phyloP scores from a whole-genome alignment of 805 yeast species.

The Yarrowia sp. region DNA sequence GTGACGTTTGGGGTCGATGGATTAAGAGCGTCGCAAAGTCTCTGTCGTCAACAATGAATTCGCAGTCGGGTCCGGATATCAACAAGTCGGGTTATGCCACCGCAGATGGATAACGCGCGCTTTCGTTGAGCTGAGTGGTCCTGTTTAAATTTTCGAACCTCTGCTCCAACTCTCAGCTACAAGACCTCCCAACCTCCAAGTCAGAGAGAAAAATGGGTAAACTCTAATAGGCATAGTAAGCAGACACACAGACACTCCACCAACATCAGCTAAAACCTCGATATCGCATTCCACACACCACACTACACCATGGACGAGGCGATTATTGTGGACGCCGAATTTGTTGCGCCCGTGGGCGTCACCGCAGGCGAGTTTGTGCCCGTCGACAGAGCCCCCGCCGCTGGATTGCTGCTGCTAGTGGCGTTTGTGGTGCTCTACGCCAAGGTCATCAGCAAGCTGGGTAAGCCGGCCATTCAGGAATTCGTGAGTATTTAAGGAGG shows the following conservation, averaged over 20 bases:
- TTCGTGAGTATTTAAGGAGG: constrained; percentile 29
- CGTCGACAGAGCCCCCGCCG: neutral
- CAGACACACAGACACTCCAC: too few species aligned
- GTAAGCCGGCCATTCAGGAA: constrained; percentile 37
- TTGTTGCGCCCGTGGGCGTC: neutral
- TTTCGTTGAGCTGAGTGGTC: neutral
- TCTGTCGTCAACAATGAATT: neutral
- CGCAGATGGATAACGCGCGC: neutral
- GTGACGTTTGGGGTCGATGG: neutral
- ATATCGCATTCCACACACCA: neutral
- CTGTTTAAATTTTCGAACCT: neutral
- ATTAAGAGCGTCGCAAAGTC: neutral
- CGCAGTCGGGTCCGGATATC: neutral
- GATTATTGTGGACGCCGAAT: neutral
- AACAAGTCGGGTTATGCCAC: neutral
- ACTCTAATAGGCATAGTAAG: neutral
- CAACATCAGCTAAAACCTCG: too few species aligned
- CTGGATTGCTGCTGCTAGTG: constrained; percentile 33
- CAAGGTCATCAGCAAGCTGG: constrained; percentile 42
- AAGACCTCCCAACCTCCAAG: constrained; percentile 1
- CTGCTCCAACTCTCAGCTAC: constrained; percentile 7
- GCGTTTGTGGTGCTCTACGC: constrained; percentile 43
- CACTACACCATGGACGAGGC: neutral
- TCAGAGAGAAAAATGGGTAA: neutral
- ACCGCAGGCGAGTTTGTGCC: neutral